phyloP scores from a whole-genome alignment of 257 asterid genomes.

The Agastache rugosa region DNA sequence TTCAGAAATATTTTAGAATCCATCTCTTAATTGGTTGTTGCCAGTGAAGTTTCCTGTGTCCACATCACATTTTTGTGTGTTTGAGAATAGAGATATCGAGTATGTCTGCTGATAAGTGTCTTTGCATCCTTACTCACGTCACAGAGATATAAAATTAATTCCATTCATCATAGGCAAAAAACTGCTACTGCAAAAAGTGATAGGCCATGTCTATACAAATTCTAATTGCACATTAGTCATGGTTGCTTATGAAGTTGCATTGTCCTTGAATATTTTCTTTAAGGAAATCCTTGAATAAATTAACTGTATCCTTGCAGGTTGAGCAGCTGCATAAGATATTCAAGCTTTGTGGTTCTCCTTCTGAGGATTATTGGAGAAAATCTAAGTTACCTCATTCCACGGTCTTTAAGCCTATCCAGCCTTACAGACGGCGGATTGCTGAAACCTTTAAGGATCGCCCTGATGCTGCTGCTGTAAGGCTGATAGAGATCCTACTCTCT shows the following conservation, averaged over 20 bases:
- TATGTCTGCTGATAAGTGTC: too few species aligned
- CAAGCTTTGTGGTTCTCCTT: constrained; percentile 93
- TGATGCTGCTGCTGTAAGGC: constrained; percentile 59
- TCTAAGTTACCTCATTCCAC: constrained; percentile 72
- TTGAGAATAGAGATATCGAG: too few species aligned
- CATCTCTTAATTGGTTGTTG: neutral
- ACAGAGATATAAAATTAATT: too few species aligned
- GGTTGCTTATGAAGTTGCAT: constrained; percentile 2
- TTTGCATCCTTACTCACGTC: too few species aligned
- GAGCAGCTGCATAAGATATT: constrained; percentile 91
- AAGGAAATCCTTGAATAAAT: neutral
- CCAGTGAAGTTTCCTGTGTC: too few species aligned
- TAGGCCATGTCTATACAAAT: too few species aligned
- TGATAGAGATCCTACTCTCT: constrained; percentile 80
- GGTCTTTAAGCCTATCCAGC: constrained; percentile 70
- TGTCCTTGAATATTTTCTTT: neutral
- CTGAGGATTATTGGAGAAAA: constrained; percentile 84
- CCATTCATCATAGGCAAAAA: neutral
- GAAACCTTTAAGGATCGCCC: constrained; percentile 78
- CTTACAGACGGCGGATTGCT: constrained; percentile 69
- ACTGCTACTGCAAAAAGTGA: too few species aligned
- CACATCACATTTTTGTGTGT: too few species aligned
- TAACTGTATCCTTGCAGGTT: constrained; percentile 57
- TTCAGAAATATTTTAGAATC: neutral
- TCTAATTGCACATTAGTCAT: neutral